Conservation (phyloP, 2,329 filamentous ascomycete species). For the Talaromyces sp. region DNA sequence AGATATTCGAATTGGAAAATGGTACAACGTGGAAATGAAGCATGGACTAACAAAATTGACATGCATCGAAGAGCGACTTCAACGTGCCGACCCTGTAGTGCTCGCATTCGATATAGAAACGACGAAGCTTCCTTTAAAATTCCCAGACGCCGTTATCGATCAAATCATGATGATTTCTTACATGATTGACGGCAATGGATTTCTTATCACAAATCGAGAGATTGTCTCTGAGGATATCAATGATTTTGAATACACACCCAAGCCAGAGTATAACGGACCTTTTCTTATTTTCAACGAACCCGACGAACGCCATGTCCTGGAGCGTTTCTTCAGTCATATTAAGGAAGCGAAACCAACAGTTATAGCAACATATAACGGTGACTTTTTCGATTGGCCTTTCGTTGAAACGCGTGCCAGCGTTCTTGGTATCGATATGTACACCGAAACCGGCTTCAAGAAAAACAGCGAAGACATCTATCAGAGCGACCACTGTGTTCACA, state of each 20-base stretch:
- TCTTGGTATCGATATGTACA: constrained; percentile 98
- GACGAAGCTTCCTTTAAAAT: constrained; percentile 90
- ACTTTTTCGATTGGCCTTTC: constrained; percentile 99
- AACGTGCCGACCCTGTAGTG: constrained; percentile 92
- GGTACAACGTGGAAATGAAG: constrained; percentile 94
- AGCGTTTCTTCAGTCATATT: constrained; percentile 91
- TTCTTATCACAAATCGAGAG: constrained; percentile 94
- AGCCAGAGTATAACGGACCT: constrained; percentile 87
- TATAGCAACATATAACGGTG: constrained; percentile 99
- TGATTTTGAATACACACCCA: constrained; percentile 98
- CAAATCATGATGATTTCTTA: constrained; percentile 99
- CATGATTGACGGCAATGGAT: constrained; percentile 99
- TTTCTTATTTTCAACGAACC: constrained; percentile 99
- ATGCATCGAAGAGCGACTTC: constrained; percentile 80
- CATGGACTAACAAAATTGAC: constrained; percentile 80
- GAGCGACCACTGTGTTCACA: constrained; percentile 91
- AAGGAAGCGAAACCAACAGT: constrained; percentile 93
- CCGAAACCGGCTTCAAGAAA: constrained; percentile 94
- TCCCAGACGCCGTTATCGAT: constrained; percentile 89
- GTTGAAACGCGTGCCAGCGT: constrained; percentile 90
- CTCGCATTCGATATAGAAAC: constrained; percentile 99
- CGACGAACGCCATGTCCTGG: constrained; percentile 80
- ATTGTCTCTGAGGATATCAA: constrained; percentile 96
- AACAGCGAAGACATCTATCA: constrained; percentile 95
- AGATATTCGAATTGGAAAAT: constrained; percentile 95